Base-by-base conservation (phyloP, 495 filamentous ascomycete genomes). In the Zalerion maritima region DNA sequence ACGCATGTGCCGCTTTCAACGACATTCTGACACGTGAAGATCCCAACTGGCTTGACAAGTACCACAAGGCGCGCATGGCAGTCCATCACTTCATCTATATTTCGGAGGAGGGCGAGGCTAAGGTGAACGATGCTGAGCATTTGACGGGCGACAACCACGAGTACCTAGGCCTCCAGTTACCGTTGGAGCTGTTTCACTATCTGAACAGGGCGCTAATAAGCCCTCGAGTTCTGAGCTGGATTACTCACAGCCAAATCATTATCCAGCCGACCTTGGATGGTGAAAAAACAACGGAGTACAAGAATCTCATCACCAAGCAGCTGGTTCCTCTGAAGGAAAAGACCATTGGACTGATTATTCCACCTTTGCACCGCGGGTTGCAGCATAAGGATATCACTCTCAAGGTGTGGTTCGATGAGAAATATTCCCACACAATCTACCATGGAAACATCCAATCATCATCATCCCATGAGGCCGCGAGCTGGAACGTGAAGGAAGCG, bases 111-210 rank as follows among this genome's bases (percentile, higher is more conserved):
- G 89, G 86, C 11, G 65, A 72, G 30, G 67, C 92, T 26, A 73
- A 71, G 29, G 75, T 78, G 3, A 60, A 83, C 43, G 71, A 83
- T 35, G 61, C 61, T 18, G 73, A 76, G 5, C 55, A 68, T 19
- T 66, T 78, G 2, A 85, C 89, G 11, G 62, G 59, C 13, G 87
- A 96, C 50, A 66, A 84, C 37, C 81, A 89, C 52, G 77, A 86
- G 40, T 80, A 94, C 46, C 76, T 92, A 38, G 84, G 85, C 13
- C 72, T 85, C 31, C 81, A 84, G 18, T 64, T 99, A 10, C 85
- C 91, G 2, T 73, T 85, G 30, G 91, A 99, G 54, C 58, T 99
- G 4, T 93, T 84, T 49, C 79, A 81, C 48, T 96, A 99, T 42
- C 66, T 96, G 18, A 81, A 82, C 35, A 75, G 69, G 18, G 89